Evolutionary conservation across 176 grass and related monocot species (phyloP), one percentile per base, ranked within the genome.

Genomic region (Oryza australiensis): DNA sequence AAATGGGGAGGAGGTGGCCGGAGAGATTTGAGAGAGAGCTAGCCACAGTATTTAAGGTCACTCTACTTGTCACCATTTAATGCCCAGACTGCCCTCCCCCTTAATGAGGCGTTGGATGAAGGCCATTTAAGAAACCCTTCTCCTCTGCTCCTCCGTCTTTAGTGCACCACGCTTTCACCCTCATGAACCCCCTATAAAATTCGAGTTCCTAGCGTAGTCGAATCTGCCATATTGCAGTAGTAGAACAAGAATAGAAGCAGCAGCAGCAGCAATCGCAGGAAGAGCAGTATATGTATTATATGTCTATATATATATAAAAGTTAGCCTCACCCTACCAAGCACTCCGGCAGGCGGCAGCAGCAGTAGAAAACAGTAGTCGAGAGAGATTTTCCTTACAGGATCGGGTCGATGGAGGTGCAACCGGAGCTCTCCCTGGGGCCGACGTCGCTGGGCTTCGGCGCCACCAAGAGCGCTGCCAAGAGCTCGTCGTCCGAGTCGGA

Each of bases 81-180:
- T 93, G 95, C 88, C 57, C 63, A 72, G 86, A 83, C 92, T 88
- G 84, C 76, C 87, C 92, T 88, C 85, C 79, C 76, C 66, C 69
- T 92, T 87, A 91, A 92, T 92, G 90, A 77, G 72, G 55, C 55
- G 90, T 94, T 97, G 70, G 90, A 94, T 94, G 92, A 92, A 89
- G 51, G 67, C 86, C 71, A 94, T 92, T 94, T 80, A 97, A 83
- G 88, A 84, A 69, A 53, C 81, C 73, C 75, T 3, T 20, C 20
- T 13, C 48, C 12, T 53, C 3, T 53, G 16, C 51, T 60, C 55
- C 55, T 59, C 18, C 53, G 18, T 85, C 86, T 89, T 89, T 83
- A 92, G 84, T 89, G 72, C 57, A 37, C 80, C 84, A 88, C 79
- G 70, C 40, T 74, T 75, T 75, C 73, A 70, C 49, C 89, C 87